These are phyloP conservation scores for Cubamyces lactineus DNA, from an alignment of 768 basidiomycete genomes.

Conservation along the genomic window DNA sequence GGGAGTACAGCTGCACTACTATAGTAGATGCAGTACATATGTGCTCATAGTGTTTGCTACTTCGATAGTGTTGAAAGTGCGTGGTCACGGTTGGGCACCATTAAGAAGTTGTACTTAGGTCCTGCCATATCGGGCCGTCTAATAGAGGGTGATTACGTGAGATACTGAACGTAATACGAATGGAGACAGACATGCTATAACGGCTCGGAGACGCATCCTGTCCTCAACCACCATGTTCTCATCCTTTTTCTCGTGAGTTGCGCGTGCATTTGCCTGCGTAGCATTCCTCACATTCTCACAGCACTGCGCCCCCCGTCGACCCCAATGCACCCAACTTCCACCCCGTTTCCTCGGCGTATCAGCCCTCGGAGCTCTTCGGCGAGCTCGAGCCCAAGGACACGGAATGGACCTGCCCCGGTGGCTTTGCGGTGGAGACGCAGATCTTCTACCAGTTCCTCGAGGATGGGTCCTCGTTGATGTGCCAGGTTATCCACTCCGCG, in stretches of 20 bases:
- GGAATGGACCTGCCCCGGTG: constrained; percentile 80
- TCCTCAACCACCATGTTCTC: constrained; percentile 66
- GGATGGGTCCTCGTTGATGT: constrained; percentile 79
- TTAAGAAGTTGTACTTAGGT: too few relatives aligned
- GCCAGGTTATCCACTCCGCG: constrained; percentile 86
- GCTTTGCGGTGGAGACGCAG: constrained; percentile 92
- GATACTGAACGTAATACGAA: constrained; percentile 3
- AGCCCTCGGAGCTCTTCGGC: constrained; percentile 67
- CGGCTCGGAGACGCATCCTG: constrained; percentile 2
- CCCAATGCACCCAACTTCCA: constrained; percentile 79
- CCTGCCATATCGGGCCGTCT: constrained; percentile 8
- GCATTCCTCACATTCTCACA: constrained; percentile 33
- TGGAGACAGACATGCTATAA: not conserved
- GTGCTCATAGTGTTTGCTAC: too few relatives aligned
- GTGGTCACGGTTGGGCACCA: too few relatives aligned
- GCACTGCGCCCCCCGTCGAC: constrained; percentile 60
- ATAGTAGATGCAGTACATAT: too few relatives aligned
- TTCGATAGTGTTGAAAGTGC: too few relatives aligned
- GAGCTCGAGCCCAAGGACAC: constrained; percentile 74
- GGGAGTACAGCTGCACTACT: too few relatives aligned
- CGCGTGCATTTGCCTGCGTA: not conserved
- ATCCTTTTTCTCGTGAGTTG: constrained; percentile 77
- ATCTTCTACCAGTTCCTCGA: constrained; percentile 80
- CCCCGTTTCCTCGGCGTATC: constrained; percentile 68
- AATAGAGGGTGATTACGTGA: constrained; percentile 4